Conservation (phyloP, 2,329 filamentous ascomycete species). For the Aspergillus fijiensis region DNA sequence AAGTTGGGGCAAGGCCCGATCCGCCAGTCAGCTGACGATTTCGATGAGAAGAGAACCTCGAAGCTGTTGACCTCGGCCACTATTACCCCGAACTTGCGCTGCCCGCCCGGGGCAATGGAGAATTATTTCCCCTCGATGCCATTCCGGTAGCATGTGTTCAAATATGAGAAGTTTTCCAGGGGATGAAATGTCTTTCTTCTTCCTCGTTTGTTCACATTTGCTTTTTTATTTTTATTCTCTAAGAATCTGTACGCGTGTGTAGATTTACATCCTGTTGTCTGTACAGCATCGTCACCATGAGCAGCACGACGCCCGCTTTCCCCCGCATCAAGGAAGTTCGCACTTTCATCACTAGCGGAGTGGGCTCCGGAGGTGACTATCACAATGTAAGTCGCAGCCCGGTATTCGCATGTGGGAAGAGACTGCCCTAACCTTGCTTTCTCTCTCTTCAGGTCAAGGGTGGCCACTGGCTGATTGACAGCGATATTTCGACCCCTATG, state of each 20-base stretch:
- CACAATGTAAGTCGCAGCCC: conserved; percentile 73
- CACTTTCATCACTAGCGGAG: conserved; percentile 48
- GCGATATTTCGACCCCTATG: conserved; percentile 88
- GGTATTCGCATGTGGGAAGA: not conserved
- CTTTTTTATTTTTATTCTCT: conserved; percentile 6
- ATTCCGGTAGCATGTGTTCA: conserved; percentile 12
- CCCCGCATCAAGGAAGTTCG: conserved; percentile 48
- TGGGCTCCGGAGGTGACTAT: conserved; percentile 59
- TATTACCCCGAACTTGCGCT: conserved; percentile 29
- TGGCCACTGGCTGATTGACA: conserved; percentile 78
- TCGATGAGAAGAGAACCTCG: not conserved
- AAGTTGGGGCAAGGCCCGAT: not conserved
- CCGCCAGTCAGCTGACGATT: not conserved
- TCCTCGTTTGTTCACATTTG: conserved; percentile 12
- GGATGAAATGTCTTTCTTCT: not conserved
- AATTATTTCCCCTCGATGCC: conserved; percentile 8
- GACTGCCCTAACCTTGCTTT: not conserved
- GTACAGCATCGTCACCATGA: conserved; percentile 26
- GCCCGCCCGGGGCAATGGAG: conserved; percentile 11
- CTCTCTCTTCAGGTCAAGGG: conserved; percentile 41
- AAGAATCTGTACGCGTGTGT: too few relatives aligned
- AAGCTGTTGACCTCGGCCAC: conserved; percentile 16
- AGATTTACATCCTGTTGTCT: not conserved
- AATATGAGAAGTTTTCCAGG: conserved; percentile 17
- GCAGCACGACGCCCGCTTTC: conserved; percentile 32